A percentile compares a stretch with the other conserved stretches of the same genome.
These are phyloP conservation scores for Oldenlandia corymbosa DNA, from an alignment of 257 asterid species.

Conservation along the genomic window DNA sequence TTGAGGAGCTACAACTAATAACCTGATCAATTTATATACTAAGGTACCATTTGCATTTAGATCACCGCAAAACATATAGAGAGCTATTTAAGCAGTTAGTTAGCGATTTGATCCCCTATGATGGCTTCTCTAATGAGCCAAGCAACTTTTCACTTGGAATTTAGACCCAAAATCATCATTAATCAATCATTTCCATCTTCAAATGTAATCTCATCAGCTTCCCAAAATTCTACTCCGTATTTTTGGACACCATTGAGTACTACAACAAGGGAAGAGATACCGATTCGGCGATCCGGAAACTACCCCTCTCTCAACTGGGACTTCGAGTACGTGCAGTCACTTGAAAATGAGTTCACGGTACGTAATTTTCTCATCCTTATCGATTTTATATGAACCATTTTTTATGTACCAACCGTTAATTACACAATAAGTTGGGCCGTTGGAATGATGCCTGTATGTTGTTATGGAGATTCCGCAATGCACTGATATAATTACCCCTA, in stretches of 20 bases:
- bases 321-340: slow-evolving; percentile 14
- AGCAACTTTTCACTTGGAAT: not conserved
- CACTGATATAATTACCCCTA: too few species aligned
- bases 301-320: slow-evolving; percentile 18
- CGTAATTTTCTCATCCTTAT: not conserved
- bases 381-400: not conserved
- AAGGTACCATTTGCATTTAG: too few species aligned
- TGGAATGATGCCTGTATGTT: too few species aligned
- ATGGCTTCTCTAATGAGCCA: slow-evolving; percentile 1
- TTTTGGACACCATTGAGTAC: not conserved
- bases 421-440: too few species aligned
- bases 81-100: too few species aligned
- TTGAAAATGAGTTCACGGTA: slow-evolving; percentile 14
- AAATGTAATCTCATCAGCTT: not conserved
- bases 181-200: not conserved
- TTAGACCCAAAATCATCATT: not conserved
- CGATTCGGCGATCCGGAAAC: slow-evolving; percentile 16
- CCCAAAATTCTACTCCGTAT: not conserved
- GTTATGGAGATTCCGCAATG: too few species aligned
- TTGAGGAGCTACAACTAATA: too few species aligned
- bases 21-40: too few species aligned
- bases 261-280: not conserved
- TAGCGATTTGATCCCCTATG: too few species aligned
- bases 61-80: too few species aligned
- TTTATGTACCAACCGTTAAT: too few species aligned